Evolutionary conservation across 148 eudicot species (phyloP).

Genomic region (Cornus controversa): DNA sequence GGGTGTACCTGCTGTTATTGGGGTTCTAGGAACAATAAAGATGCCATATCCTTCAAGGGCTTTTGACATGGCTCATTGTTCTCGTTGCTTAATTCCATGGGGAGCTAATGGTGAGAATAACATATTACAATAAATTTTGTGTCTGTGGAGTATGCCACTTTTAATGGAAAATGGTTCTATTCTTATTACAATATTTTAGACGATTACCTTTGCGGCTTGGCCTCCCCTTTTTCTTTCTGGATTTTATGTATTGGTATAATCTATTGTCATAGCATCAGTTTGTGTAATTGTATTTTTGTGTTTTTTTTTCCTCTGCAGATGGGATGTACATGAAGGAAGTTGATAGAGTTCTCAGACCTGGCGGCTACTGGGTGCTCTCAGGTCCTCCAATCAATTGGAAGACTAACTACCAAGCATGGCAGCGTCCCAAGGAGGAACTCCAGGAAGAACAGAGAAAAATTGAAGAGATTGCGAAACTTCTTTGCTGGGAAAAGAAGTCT

Average conservation of each 20-base stretch:
- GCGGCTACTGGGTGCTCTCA: slow-evolving; percentile 97
- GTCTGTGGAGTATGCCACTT: not conserved
- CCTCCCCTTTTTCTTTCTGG: not conserved
- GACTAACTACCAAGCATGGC: slow-evolving; percentile 71
- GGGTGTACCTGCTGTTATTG: slow-evolving; percentile 79
- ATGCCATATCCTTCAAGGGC: slow-evolving; percentile 73
- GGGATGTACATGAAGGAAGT: slow-evolving; percentile 95
- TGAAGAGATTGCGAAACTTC: slow-evolving; percentile 78
- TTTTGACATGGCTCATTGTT: slow-evolving; percentile 82
- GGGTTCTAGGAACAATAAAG: slow-evolving; percentile 69
- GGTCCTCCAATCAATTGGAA: slow-evolving; percentile 99
- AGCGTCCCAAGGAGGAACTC: slow-evolving; percentile 78
- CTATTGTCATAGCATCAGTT: not conserved
- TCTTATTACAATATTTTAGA: not conserved
- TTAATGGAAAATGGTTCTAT: not conserved
- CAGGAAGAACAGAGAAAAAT: slow-evolving; percentile 81
- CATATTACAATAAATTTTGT: not conserved
- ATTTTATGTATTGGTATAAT: not conserved
- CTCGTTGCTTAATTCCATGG: slow-evolving; percentile 81
- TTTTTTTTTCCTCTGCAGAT: slow-evolving; percentile 40
- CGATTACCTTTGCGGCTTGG: no score
- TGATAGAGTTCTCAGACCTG: slow-evolving; percentile 94
- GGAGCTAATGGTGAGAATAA: slow-evolving; percentile 52
- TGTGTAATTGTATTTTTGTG: slow-evolving; percentile 4
- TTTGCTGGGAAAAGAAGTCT: slow-evolving; percentile 87